Evolutionary conservation across 805 yeast species (phyloP), one percentile per base, ranked within the genome.

Genomic region (Candida awuae): DNA sequence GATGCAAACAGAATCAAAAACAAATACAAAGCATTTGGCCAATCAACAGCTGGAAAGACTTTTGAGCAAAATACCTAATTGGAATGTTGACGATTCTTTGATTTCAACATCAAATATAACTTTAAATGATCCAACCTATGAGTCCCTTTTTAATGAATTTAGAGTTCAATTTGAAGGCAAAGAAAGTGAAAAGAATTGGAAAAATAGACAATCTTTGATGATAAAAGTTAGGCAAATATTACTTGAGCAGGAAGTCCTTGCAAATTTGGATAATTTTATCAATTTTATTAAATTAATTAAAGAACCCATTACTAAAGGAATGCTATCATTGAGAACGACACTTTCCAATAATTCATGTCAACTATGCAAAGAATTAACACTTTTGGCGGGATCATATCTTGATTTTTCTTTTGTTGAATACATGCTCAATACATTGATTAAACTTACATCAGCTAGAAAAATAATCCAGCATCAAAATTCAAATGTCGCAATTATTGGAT

Each of bases 161-260:
- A 38, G 63, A 16, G 43, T 56, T 0, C 47, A 55, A 18, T 87
- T 90, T 50, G 71, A 67, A 8, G 82, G 80, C 5, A 67, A 80
- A 51, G 98, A 92, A 56, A 82, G 94, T 0, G 98, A 92, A 53
- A 70, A 70, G 42, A 92, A 92, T 55, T 92, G 98, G 98, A 60
- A 66, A 17, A 49, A 52, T 0, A 69, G 98, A 52, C 95, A 88
- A 50, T 68, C 71, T 37, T 64, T 65, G 35, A 70, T 86, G 3
- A 51, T 71, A 1, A 68, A 67, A 35, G 52, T 86, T 25, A 68
- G 96, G 41, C 65, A 71, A 2, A 59, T 81, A 4, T 45, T 84
- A 3, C 59, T 86, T 32, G 86, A 88, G 3, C 74, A 77, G 50
- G 62, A 25, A 26, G 21, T 17, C 10, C 25, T 40, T 20, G 9